These are phyloP conservation scores for Rhizopogon vesiculosus DNA, from an alignment of 768 basidiomycete species.

Conservation along the genomic window DNA sequence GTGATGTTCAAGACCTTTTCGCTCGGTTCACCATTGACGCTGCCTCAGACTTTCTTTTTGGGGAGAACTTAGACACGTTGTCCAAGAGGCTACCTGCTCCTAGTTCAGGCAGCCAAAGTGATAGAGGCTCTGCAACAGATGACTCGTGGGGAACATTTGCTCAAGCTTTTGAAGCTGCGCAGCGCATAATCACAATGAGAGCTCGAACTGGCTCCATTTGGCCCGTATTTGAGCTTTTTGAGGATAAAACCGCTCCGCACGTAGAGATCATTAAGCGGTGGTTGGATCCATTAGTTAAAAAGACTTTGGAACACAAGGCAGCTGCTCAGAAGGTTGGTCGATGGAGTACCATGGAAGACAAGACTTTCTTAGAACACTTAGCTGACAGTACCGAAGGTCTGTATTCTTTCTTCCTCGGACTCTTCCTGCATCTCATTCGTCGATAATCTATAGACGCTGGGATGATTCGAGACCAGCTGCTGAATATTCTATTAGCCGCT, in stretches of 20 bases:
- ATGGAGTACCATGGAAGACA: slow-evolving; percentile 38
- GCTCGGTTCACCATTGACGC: slow-evolving; percentile 66
- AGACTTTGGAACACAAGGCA: slow-evolving; percentile 44
- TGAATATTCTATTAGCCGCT: slow-evolving; percentile 73
- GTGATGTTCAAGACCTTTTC: slow-evolving; percentile 67
- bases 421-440: slow-evolving; percentile 6
- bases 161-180: slow-evolving; percentile 38
- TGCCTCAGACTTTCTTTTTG: slow-evolving; percentile 72
- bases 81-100: slow-evolving; percentile 49
- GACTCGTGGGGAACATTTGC: slow-evolving; percentile 57
- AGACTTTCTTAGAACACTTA: slow-evolving; percentile 64
- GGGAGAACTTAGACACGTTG: slow-evolving; percentile 57
- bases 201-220: slow-evolving; percentile 34
- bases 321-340: slow-evolving; percentile 34
- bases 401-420: slow-evolving; percentile 8
- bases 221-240: slow-evolving; percentile 38
- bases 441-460: slow-evolving; percentile 43
- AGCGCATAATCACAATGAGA: slow-evolving; percentile 30
- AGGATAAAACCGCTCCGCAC: slow-evolving; percentile 33
- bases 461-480: slow-evolving; percentile 70
- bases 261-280: slow-evolving; percentile 32
- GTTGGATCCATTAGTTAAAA: slow-evolving; percentile 60
- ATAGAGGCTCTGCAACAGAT: slow-evolving; percentile 56
- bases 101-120: slow-evolving; percentile 39
- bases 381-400: slow-evolving; percentile 61